phyloP scores from a whole-genome alignment of 2,329 filamentous ascomycete species.

The Sordariomycetes sp. region DNA sequence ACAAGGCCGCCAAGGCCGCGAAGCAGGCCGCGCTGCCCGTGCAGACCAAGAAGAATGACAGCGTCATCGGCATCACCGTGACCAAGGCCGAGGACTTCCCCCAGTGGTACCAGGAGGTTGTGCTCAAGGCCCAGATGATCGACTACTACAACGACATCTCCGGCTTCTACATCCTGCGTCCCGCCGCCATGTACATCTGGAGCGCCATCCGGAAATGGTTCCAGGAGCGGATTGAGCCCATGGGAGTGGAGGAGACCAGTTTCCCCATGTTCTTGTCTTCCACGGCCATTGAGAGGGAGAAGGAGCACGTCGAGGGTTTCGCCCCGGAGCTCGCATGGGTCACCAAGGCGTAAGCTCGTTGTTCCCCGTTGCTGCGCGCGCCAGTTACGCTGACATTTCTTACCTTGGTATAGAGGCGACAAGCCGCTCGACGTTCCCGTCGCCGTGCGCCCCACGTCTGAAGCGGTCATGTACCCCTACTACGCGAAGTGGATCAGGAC shows the following conservation, averaged over 20 bases:
- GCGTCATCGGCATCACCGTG: constrained; percentile 80
- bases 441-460: constrained; percentile 57
- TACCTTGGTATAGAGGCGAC: constrained; percentile 52
- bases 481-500: constrained; percentile 95
- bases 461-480: constrained; percentile 89
- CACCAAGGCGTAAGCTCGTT: constrained; percentile 57
- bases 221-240: constrained; percentile 66
- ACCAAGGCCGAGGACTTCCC: constrained; percentile 80
- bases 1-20: constrained; percentile 51
- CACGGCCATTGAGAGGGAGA: constrained; percentile 79
- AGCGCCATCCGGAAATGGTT: constrained; percentile 57
- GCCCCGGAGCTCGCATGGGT: constrained; percentile 88
- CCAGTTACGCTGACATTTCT: neutral
- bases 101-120: constrained; percentile 95
- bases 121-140: constrained; percentile 94
- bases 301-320: constrained; percentile 98
- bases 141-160: constrained; percentile 93
- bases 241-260: constrained; percentile 91
- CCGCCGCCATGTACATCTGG: constrained; percentile 57
- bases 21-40: constrained; percentile 42
- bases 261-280: constrained; percentile 94
- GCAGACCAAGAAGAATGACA: constrained; percentile 48
- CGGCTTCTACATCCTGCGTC: constrained; percentile 91
- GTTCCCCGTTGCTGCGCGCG: neutral
- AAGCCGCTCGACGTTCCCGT: constrained; percentile 79